Conservation (phyloP, 805 yeast species). For the Candida tibetensis region DNA sequence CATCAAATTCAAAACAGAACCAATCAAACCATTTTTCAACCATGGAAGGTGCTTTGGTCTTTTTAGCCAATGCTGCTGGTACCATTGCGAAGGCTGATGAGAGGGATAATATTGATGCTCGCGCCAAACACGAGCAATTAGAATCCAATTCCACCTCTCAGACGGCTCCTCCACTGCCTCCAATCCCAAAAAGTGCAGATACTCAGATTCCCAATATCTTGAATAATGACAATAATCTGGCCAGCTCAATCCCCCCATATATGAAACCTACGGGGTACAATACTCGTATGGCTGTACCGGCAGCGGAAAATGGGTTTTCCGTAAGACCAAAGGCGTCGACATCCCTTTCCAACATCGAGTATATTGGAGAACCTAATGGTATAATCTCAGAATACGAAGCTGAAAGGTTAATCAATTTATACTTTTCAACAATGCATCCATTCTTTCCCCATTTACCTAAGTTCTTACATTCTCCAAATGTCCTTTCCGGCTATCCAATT, state of each 20-base stretch:
- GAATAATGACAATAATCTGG: neutral
- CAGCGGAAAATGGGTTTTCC: constrained; percentile 36
- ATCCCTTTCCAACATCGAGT: constrained; percentile 57
- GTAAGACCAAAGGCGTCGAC: constrained; percentile 49
- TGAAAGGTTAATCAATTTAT: constrained; percentile 51
- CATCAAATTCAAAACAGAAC: neutral
- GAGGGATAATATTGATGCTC: constrained; percentile 57
- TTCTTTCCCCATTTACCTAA: constrained; percentile 84
- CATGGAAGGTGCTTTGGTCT: constrained; percentile 63
- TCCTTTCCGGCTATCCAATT: constrained; percentile 75
- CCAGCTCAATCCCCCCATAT: constrained; percentile 18
- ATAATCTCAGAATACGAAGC: constrained; percentile 66
- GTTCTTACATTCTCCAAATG: constrained; percentile 63
- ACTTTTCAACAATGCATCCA: constrained; percentile 80
- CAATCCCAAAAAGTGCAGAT: neutral
- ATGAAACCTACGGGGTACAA: constrained; percentile 13
- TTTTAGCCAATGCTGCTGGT: constrained; percentile 77
- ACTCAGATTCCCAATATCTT: neutral
- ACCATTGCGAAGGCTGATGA: constrained; percentile 68
- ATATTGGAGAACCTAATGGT: constrained; percentile 53
- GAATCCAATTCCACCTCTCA: constrained; percentile 23
- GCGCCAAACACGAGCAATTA: constrained; percentile 45
- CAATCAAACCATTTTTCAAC: constrained; percentile 34
- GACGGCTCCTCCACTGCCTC: neutral
- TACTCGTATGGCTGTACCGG: constrained; percentile 41